phyloP scores from a whole-genome alignment of 1,284 basidiomycete genomes.

The Leccinum proliferum region DNA sequence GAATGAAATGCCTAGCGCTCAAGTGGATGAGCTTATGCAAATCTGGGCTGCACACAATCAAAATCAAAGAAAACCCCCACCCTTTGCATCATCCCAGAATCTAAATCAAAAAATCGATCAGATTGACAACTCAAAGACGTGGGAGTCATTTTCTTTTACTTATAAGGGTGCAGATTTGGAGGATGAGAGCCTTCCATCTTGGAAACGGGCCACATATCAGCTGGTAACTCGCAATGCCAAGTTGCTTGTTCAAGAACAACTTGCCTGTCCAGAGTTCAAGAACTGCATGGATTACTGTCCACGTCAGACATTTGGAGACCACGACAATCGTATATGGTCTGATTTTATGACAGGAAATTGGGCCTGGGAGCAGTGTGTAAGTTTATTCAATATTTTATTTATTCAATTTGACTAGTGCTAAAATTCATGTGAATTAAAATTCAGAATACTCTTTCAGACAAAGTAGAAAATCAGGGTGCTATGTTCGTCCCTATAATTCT shows the following conservation, averaged over 20 bases:
- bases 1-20: not conserved
- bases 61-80: not conserved
- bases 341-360: not conserved
- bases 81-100: not conserved
- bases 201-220: not conserved
- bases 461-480: not conserved
- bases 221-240: not conserved
- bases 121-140: not conserved
- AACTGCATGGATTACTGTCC: not conserved
- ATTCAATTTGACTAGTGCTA: no score
- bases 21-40: not conserved
- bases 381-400: not conserved
- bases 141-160: not conserved
- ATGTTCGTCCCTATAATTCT: constrained; percentile 3
- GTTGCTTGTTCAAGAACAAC: not conserved
- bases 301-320: not conserved
- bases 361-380: not conserved
- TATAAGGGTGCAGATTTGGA: not conserved
- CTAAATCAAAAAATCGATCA: not conserved
- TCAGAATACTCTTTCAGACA: not conserved
- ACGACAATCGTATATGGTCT: not conserved
- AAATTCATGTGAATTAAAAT: not conserved
- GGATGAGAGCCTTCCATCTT: not conserved
- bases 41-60: not conserved
- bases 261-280: not conserved